Evolutionary conservation across 164 flowering plant species (phyloP), one percentile per base, ranked within the genome.

Genomic region (Kalanchoe fedtschenkoi): DNA sequence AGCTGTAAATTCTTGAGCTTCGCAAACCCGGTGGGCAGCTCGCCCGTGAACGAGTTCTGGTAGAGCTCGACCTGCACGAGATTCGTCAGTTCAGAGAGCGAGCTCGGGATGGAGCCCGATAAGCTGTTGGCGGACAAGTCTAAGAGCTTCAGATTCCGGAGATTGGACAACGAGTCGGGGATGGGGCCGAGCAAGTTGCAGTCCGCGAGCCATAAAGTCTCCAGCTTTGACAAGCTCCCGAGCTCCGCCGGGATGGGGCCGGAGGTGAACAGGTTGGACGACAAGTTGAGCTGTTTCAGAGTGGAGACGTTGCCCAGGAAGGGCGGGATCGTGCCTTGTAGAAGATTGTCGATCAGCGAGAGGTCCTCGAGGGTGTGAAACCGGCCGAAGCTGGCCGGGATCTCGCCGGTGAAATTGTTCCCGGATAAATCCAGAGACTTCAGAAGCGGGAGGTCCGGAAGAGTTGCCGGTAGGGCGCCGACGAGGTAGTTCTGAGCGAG

Each of bases 371-470:
- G 88, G 1, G 66, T 67, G 55, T 21, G 81, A 62, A 87, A 88
- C 38, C 65, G 24, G 0, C 82, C 91, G 65, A 78, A 88, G 16
- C 68, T 69, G 21, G 44, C 71, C 24, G 99, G 99, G 34, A 93
- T 75, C 0, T 73, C 75, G 60, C 95, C 96, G 73, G 96, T 76
- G 65, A 95, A 84, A 64, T 87, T 90, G 71, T 93, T 93, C 1
- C 82, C 87, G 22, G 83, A 60, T 29, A 93, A 69, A 58, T 87
- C 96, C 19, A 93, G 77, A 66, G 71, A 59, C 30, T 24, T 51
- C 14, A 93, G 80, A 28, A 68, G 71, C 0, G 78, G 71, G 37
- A 90, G 73, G 46, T 78, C 73, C 0, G 86, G 21, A 2, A 93
- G 65, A 17, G 80, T 38, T n/a, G 1, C 55, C 0, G 91, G 88